Conservation (phyloP, 2,329 filamentous ascomycete species). For the Colletotrichum sp. region DNA sequence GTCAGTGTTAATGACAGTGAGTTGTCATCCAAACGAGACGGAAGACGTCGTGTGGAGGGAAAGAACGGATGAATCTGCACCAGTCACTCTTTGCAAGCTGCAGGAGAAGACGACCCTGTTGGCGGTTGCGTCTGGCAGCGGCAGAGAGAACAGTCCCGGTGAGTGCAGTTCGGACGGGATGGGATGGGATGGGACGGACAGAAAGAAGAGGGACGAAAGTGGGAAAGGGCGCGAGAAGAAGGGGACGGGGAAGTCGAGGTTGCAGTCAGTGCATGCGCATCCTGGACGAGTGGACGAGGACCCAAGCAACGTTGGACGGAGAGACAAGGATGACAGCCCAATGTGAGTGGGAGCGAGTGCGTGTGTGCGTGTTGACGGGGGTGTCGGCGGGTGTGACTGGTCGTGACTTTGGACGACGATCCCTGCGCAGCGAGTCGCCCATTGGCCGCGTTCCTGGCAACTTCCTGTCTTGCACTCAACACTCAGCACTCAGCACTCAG, state of each 20-base stretch:
- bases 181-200: background rate
- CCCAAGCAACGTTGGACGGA: background rate
- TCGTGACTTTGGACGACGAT: background rate
- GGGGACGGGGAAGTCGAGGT: slow-evolving; percentile 2
- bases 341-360: background rate
- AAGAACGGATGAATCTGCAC: slow-evolving; percentile 25
- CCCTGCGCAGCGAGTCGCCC: background rate
- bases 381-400: background rate
- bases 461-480: background rate
- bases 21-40: slow-evolving; percentile 6
- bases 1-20: background rate
- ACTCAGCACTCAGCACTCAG: background rate
- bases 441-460: background rate
- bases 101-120: background rate
- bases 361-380: background rate
- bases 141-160: slow-evolving; percentile 5
- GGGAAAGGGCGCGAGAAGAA: slow-evolving; percentile 16
- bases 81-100: slow-evolving; percentile 3
- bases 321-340: background rate
- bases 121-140: background rate
- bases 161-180: slow-evolving; percentile 16
- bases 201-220: slow-evolving; percentile 5
- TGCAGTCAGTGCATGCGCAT: slow-evolving; percentile 1
- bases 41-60: background rate
- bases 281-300: background rate